Base-by-base conservation (phyloP, 1,284 basidiomycete genomes). In the Cutaneotrichosporon cutaneum region DNA sequence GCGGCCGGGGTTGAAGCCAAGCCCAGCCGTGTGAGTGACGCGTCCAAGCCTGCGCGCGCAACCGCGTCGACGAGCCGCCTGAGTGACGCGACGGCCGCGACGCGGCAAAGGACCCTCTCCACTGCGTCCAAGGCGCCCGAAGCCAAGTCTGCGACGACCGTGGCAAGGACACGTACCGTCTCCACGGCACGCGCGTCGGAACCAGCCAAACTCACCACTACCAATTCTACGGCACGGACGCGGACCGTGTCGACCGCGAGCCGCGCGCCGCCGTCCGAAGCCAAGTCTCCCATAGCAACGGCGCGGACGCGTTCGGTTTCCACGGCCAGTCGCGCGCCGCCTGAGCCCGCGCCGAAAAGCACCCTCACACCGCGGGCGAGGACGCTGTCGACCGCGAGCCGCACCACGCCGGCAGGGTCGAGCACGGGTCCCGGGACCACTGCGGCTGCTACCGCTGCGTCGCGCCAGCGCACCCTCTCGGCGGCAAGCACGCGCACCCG, bases 391-490 rank as follows among this genome's bases (percentile, higher is more conserved):
- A 39, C 21, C 7, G 21, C 52, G 52, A 54, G 35, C 35, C 30
- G 36, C 30, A 30, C 30, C 5, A 30, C 30, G n/a, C n/a, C 36
- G 4, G 36, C 36, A 5, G 36, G 14, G 36, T 42, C 45, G 4
- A n/a, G 39, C 18, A 48, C 45, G 1, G 45, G 22, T 26, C 21
- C 45, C 1, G 44, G 21, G 9, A 48, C 22, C 13, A 10, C 45
- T 3, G 45, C 51, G 4, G 32, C 51, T n/a, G 18, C 18, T 9
- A 18, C 47, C 9, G 22, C 22, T n/a, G 42, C 62, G 16, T 26
- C 59, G 14, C 59, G 62, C 14, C 52, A 56, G 5, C 63, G 63
- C 3, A 61, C 60, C 1, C 32, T 57, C 35, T 64, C 63, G 4
- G 30, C 55, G 10, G 32, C 63, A 5, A 64, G 63, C 10, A 36